Conservation (phyloP, 129 eudicot species). For the Flaveria sonorensis region DNA sequence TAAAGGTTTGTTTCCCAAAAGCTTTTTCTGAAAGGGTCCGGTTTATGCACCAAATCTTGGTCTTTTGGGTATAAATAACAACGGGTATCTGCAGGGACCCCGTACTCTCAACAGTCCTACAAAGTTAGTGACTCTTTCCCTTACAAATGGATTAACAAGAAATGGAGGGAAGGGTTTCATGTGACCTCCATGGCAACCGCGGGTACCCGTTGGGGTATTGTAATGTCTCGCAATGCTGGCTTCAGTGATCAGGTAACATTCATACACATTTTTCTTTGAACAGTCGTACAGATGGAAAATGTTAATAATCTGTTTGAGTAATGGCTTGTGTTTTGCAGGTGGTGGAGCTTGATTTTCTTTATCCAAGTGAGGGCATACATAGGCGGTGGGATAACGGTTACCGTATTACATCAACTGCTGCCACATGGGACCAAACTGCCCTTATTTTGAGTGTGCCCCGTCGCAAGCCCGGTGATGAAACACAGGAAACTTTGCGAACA, state of each 20-base stretch:
- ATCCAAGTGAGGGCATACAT: conserved; percentile 70
- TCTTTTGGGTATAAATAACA: background rate
- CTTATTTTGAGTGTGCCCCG: conserved; percentile 74
- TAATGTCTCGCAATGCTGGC: conserved; percentile 90
- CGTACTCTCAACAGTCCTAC: conserved; percentile 74
- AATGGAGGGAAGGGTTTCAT: conserved; percentile 85
- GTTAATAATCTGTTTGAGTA: background rate
- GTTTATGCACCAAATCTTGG: background rate
- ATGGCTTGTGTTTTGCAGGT: conserved; percentile 29
- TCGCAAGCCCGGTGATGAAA: conserved; percentile 70
- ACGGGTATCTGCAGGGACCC: conserved; percentile 52
- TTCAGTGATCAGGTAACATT: conserved; percentile 69
- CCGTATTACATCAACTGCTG: conserved; percentile 72
- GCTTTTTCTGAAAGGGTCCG: background rate
- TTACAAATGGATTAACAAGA: conserved; percentile 87
- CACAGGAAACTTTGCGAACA: conserved; percentile 80
- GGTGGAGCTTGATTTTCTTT: conserved; percentile 46
- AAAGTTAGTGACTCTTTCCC: conserved; percentile 88
- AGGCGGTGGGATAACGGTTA: conserved; percentile 78
- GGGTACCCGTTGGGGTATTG: conserved; percentile 81
- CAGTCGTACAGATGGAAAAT: background rate
- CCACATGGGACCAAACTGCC: conserved; percentile 79
- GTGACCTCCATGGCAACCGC: conserved; percentile 94
- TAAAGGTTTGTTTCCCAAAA: conserved; percentile 48
- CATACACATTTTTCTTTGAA: background rate